phyloP scores from a whole-genome alignment of 805 yeast genomes.

The Myxozyma sirexii region DNA sequence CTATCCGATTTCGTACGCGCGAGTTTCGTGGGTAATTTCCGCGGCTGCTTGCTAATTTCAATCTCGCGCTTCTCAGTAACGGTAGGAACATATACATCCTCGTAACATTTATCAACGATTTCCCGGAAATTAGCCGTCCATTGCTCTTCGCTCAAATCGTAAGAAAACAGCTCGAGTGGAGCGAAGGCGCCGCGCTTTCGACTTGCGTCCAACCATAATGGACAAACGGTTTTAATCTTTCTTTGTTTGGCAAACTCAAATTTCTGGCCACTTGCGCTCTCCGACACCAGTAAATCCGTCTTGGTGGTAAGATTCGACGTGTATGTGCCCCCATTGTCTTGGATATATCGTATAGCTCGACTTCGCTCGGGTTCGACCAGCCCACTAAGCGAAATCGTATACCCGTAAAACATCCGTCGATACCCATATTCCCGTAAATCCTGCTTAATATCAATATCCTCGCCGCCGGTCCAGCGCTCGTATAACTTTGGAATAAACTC shows the following conservation, averaged over 20 bases:
- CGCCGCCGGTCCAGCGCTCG: slow-evolving; percentile 57
- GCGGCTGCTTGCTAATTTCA: background rate
- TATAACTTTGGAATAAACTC: slow-evolving; percentile 51
- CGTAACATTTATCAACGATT: slow-evolving; percentile 1
- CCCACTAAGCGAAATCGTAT: slow-evolving; percentile 47
- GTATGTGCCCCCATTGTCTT: slow-evolving; percentile 43
- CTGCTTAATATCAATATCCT: slow-evolving; percentile 42
- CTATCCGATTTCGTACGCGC: slow-evolving; percentile 17
- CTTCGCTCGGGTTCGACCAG: slow-evolving; percentile 36
- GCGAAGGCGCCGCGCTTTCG: slow-evolving; percentile 35
- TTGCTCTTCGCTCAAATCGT: slow-evolving; percentile 25
- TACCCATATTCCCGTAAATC: slow-evolving; percentile 34
- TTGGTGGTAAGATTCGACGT: slow-evolving; percentile 37
- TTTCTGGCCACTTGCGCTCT: slow-evolving; percentile 41
- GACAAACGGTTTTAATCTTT: slow-evolving; percentile 48
- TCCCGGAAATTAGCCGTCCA: slow-evolving; percentile 3
- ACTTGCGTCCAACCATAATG: slow-evolving; percentile 51
- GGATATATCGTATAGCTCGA: slow-evolving; percentile 37
- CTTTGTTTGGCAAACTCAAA: slow-evolving; percentile 46
- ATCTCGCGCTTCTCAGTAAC: background rate
- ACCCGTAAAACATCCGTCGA: slow-evolving; percentile 40
- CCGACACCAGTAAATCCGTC: slow-evolving; percentile 42
- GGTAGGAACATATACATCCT: background rate
- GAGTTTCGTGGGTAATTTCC: background rate
- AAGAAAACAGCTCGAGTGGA: slow-evolving; percentile 40